These are phyloP conservation scores for Mucor mucedo DNA, from an alignment of 371 early-diverging fungal species.

Conservation along the genomic window DNA sequence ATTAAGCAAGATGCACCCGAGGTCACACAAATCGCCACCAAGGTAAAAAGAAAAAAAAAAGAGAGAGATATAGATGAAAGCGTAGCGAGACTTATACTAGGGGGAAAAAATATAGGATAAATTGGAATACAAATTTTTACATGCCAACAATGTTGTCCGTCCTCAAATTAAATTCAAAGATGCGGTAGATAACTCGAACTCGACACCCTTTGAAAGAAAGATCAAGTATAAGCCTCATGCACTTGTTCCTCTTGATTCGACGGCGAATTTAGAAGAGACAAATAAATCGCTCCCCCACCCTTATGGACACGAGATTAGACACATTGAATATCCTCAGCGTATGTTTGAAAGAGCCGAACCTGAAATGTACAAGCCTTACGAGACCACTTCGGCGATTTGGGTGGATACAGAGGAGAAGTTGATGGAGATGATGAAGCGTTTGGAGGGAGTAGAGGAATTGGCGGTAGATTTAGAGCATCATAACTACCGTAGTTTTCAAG, in stretches of 20 bases:
- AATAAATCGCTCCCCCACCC: constrained; percentile 75
- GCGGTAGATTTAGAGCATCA: constrained; percentile 97
- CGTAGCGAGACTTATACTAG: too few relatives aligned
- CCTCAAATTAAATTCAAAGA: constrained; percentile 92
- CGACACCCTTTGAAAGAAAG: constrained; percentile 78
- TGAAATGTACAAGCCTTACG: constrained; percentile 62
- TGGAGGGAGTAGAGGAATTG: constrained; percentile 72
- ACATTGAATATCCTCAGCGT: constrained; percentile 75
- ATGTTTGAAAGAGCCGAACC: constrained; percentile 69
- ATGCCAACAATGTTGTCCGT: constrained; percentile 77
- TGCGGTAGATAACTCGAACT: constrained; percentile 80
- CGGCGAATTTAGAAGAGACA: constrained; percentile 3
- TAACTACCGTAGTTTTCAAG: constrained; percentile 91
- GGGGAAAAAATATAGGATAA: constrained; percentile 27
- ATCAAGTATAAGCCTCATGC: constrained; percentile 86
- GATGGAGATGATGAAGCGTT: constrained; percentile 59
- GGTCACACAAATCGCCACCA: constrained; percentile 58
- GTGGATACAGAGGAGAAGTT: constrained; percentile 77
- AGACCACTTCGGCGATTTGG: constrained; percentile 66
- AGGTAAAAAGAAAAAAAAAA: constrained; percentile 27
- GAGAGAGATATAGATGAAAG: background rate
- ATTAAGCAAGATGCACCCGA: constrained; percentile 59
- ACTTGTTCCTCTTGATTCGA: constrained; percentile 68
- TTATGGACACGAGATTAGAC: constrained; percentile 88
- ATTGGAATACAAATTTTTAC: constrained; percentile 64